Evolutionary conservation across 2,329 filamentous ascomycete species (phyloP).

Genomic region (Clonostachys solani): DNA sequence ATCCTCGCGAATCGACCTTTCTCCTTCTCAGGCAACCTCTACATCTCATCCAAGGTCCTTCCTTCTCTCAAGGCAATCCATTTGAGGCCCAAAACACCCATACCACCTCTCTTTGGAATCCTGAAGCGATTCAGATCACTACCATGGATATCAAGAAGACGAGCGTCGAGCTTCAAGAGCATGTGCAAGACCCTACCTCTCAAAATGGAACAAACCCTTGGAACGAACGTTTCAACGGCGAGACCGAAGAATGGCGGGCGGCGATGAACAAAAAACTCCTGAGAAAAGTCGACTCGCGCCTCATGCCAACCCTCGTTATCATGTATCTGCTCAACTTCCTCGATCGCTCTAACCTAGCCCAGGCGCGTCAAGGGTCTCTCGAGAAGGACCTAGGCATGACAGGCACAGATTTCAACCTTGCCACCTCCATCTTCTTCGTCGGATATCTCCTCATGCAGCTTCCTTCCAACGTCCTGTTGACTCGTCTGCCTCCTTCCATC

Average conservation of each 20-base stretch:
- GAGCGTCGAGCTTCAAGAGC: too few species aligned
- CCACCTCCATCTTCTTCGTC: slow-evolving; percentile 58
- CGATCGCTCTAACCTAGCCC: slow-evolving; percentile 64
- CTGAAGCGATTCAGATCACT: too few species aligned
- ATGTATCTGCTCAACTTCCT: slow-evolving; percentile 74
- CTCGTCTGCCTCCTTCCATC: slow-evolving; percentile 43
- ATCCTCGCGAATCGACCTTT: too few species aligned
- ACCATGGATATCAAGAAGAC: too few species aligned
- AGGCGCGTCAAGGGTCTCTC: slow-evolving; percentile 60
- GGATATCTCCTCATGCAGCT: slow-evolving; percentile 64
- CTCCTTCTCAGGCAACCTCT: too few species aligned
- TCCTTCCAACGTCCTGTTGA: slow-evolving; percentile 54
- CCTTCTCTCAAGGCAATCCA: too few species aligned
- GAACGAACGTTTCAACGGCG: too few species aligned
- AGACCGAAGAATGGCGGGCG: slow-evolving; percentile 20
- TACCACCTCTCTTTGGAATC: too few species aligned
- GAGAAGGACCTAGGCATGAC: slow-evolving; percentile 49
- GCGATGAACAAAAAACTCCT: slow-evolving; percentile 59
- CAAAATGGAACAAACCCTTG: too few species aligned
- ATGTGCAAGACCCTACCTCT: too few species aligned
- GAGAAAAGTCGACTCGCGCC: slow-evolving; percentile 61
- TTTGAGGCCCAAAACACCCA: too few species aligned
- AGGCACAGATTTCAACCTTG: slow-evolving; percentile 60
- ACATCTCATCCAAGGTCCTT: too few species aligned
- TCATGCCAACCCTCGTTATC: slow-evolving; percentile 64